A percentile compares a stretch with the other conserved stretches of the same genome.
Conservation (phyloP, 805 yeast genomes). For the Wickerhamiella hasegawae region DNA sequence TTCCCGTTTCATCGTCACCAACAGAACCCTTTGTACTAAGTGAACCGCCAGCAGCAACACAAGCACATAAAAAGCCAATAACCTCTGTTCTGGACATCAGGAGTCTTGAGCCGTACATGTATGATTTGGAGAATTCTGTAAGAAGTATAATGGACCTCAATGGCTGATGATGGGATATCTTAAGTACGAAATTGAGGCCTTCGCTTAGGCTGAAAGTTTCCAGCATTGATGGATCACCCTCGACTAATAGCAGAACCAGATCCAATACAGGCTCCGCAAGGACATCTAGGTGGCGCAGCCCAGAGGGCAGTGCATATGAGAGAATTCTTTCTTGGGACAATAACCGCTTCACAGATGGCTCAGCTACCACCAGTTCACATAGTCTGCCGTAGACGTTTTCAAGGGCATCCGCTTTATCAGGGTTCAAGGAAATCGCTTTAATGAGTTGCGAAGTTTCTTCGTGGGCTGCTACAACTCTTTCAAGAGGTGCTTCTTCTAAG, state of each 20-base stretch:
- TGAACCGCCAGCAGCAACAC: not conserved
- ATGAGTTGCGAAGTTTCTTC: constrained; percentile 12
- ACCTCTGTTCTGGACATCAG: not conserved
- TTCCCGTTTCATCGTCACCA: not conserved
- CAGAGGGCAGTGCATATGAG: not conserved
- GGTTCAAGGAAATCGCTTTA: not conserved
- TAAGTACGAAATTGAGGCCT: constrained; percentile 7
- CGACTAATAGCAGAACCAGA: constrained; percentile 8
- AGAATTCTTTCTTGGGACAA: constrained; percentile 5
- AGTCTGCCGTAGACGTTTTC: constrained; percentile 9
- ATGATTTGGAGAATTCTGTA: not conserved
- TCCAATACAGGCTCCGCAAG: constrained; percentile 8
- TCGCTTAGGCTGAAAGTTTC: constrained; percentile 15
- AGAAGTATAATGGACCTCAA: not conserved
- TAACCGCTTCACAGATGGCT: constrained; percentile 8
- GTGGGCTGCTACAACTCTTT: constrained; percentile 9
- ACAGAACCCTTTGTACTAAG: not conserved
- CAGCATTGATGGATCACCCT: constrained; percentile 3
- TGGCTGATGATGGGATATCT: not conserved
- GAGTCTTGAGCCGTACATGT: constrained; percentile 2
- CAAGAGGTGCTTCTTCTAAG: constrained; percentile 19
- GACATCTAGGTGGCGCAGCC: not conserved
- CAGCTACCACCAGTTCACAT: constrained; percentile 11
- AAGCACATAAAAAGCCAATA: not conserved
- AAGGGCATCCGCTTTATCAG: constrained; percentile 4